A percentile compares a stretch with the other conserved stretches of the same genome.
phyloP scores from a whole-genome alignment of 2,329 filamentous ascomycete genomes.

The Cladosporium sphaerospermum region DNA sequence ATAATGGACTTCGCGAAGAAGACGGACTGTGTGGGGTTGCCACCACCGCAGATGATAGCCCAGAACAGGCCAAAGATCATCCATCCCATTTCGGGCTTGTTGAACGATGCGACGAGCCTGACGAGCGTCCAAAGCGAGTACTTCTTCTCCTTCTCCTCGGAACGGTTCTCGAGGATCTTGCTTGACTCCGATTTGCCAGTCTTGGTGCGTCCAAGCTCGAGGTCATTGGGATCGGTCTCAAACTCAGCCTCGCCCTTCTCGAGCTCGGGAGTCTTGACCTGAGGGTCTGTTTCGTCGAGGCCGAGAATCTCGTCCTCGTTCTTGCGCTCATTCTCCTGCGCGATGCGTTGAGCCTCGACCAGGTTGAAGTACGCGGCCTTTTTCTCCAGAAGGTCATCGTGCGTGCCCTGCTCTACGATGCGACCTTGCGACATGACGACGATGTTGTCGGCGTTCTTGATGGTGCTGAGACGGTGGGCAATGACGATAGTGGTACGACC shows the following conservation, averaged over 20 bases:
- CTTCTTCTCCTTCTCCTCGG: slow-evolving; percentile 45
- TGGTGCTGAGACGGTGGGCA: slow-evolving; percentile 89
- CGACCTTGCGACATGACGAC: slow-evolving; percentile 80
- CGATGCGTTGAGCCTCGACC: slow-evolving; percentile 82
- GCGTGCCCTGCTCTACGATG: slow-evolving; percentile 90
- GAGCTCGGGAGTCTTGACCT: slow-evolving; percentile 20
- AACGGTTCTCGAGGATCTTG: slow-evolving; percentile 55
- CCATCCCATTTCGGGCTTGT: slow-evolving; percentile 61
- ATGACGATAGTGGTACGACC: slow-evolving; percentile 94
- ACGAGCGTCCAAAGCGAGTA: slow-evolving; percentile 72
- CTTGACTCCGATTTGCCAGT: slow-evolving; percentile 60
- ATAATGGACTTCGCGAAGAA: slow-evolving; percentile 87
- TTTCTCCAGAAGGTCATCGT: slow-evolving; percentile 67
- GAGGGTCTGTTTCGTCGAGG: slow-evolving; percentile 25
- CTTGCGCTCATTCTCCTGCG: slow-evolving; percentile 52
- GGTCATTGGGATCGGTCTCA: slow-evolving; percentile 55
- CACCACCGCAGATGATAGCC: slow-evolving; percentile 70
- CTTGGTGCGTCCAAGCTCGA: slow-evolving; percentile 49
- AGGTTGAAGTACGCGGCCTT: slow-evolving; percentile 74
- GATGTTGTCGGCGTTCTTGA: slow-evolving; percentile 91
- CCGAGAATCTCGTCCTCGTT: slow-evolving; percentile 41
- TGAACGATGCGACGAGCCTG: slow-evolving; percentile 74
- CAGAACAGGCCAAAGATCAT: slow-evolving; percentile 71
- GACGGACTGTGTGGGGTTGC: slow-evolving; percentile 69
- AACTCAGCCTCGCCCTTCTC: slow-evolving; percentile 26